A percentile compares a stretch with the other conserved stretches of the same genome.
Evolutionary conservation across 139 green algal genomes (phyloP).

Genomic region (Nannochloris sp.): DNA sequence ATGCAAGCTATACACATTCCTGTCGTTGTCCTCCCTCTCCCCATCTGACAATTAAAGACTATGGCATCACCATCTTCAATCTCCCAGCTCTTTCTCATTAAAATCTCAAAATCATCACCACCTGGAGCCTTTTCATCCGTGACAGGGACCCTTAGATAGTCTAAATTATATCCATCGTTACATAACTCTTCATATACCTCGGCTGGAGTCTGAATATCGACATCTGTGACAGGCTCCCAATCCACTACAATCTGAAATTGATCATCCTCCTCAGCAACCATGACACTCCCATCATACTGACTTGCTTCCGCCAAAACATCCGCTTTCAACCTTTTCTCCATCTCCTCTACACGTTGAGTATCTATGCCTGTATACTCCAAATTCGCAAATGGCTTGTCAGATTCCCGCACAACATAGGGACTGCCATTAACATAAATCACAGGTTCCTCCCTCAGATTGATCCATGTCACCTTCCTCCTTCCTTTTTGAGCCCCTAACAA

Average conservation of each 20-base stretch:
- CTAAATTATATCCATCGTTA: slow-evolving; percentile 58
- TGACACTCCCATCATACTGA: slow-evolving; percentile 56
- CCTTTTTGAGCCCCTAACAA: slow-evolving; percentile 46
- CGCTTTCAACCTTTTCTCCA: slow-evolving; percentile 80
- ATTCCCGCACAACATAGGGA: slow-evolving; percentile 86
- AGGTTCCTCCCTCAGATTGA: slow-evolving; percentile 93
- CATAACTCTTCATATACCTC: slow-evolving; percentile 65
- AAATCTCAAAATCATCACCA: slow-evolving; percentile 50
- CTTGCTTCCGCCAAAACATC: slow-evolving; percentile 60
- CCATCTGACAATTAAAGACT: slow-evolving; percentile 98
- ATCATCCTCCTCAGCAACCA: slow-evolving; percentile 84
- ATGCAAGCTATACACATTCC: slow-evolving; percentile 88
- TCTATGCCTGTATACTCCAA: slow-evolving; percentile 93
- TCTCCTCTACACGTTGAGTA: slow-evolving; percentile 71
- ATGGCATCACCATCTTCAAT: slow-evolving; percentile 48
- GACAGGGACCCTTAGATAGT: slow-evolving; percentile 85
- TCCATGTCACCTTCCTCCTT: slow-evolving; percentile 68
- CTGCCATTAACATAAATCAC: slow-evolving; percentile 89
- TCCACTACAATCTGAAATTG: slow-evolving; percentile 63
- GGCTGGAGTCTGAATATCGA: slow-evolving; percentile 81
- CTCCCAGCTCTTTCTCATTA: slow-evolving; percentile 55
- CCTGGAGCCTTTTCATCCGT: slow-evolving; percentile 96
- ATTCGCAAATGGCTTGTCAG: slow-evolving; percentile 87
- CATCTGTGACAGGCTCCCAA: slow-evolving; percentile 71
- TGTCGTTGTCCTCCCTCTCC: slow-evolving; percentile 83